Base-by-base conservation (phyloP, 306 rosid species). In the Castanea crenata region DNA sequence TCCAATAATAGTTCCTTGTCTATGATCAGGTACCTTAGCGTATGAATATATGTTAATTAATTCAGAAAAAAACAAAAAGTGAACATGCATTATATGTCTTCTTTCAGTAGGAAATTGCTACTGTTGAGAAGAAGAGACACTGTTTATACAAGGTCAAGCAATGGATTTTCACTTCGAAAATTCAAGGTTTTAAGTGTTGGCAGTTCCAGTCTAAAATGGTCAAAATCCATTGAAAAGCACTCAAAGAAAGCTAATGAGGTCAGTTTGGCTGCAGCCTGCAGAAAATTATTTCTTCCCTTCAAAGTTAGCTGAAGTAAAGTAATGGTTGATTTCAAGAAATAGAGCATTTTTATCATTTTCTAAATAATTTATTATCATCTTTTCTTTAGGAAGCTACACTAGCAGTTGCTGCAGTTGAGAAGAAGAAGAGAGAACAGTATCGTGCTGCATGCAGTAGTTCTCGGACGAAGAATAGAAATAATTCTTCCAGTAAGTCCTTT, bases 181-280 rank as follows among this genome's bases (percentile, higher is more conserved):
- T 92, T 91, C 87, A 92, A 93, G 87, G 98, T 95, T 71, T 81
- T 95, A 86, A 91, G 98, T 80, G 91, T 92, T 83, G 99, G 92
- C n/a, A 97, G 98, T 19, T 88, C 93, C 76, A 95, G 99, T 88
- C 85, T 95, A 79, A 95, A 92, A 86, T 95, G 99, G 99, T 95
- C 99, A 82, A 95, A 92, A 87, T 95, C 99, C 81, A 91, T 95
- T 76, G 99, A 95, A 83, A 95, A 64, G 74, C 89, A 79, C 84
- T 91, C 99, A 23, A 92, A 92, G 92, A 89, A 89, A 88, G 98
- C 88, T 62, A 92, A 90, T 49, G 99, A 95, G 99, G 99, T 95
- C 88, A 73, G 99, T 88, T 62, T 76, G 57, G 68, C 27, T 71
- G 69, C 81, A 69, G n/a, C 63, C 56, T 20, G 1, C 31, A 74